Evolutionary conservation across 2,329 filamentous ascomycete species (phyloP).

Genomic region (Didymella segeticola): DNA sequence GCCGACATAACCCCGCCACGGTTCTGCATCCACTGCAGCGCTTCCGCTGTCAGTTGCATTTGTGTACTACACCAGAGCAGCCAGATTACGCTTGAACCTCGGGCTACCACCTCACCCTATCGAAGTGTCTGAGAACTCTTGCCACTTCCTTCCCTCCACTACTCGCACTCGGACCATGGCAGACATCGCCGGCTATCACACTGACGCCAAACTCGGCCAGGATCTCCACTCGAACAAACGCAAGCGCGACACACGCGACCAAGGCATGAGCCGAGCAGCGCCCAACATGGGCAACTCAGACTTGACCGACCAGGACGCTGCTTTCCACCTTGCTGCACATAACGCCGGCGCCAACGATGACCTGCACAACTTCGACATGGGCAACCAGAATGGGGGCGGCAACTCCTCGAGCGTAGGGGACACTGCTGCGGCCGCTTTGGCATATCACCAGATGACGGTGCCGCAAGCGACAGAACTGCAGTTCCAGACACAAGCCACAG

Average conservation of each 20-base stretch:
- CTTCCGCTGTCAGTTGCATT: slow-evolving; percentile 23
- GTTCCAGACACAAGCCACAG: slow-evolving; percentile 56
- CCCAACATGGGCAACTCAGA: slow-evolving; percentile 43
- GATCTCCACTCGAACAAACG: slow-evolving; percentile 50
- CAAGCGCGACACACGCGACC: slow-evolving; percentile 56
- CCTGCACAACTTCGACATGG: slow-evolving; percentile 50
- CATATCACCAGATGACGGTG: slow-evolving; percentile 63
- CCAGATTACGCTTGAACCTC: background rate
- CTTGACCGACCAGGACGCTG: slow-evolving; percentile 46
- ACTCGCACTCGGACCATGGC: slow-evolving; percentile 34
- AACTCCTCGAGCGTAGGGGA: slow-evolving; percentile 60
- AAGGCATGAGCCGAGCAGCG: slow-evolving; percentile 48
- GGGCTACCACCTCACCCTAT: background rate
- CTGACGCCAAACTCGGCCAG: slow-evolving; percentile 46
- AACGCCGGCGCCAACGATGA: slow-evolving; percentile 53
- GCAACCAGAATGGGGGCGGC: slow-evolving; percentile 60
- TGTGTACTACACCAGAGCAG: slow-evolving; percentile 6
- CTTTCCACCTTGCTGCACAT: slow-evolving; percentile 50
- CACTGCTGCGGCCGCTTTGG: slow-evolving; percentile 65
- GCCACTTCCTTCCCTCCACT: slow-evolving; percentile 8
- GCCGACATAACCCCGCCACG: slow-evolving; percentile 23
- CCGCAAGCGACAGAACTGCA: slow-evolving; percentile 63
- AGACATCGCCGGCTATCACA: slow-evolving; percentile 48
- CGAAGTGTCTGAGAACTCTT: background rate
- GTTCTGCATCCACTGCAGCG: slow-evolving; percentile 24